Percentiles rank a stretch among this genome's conserved stretches.
Conservation (phyloP, 1,139 yeast genomes). For the Geotrichum aggregatum region DNA sequence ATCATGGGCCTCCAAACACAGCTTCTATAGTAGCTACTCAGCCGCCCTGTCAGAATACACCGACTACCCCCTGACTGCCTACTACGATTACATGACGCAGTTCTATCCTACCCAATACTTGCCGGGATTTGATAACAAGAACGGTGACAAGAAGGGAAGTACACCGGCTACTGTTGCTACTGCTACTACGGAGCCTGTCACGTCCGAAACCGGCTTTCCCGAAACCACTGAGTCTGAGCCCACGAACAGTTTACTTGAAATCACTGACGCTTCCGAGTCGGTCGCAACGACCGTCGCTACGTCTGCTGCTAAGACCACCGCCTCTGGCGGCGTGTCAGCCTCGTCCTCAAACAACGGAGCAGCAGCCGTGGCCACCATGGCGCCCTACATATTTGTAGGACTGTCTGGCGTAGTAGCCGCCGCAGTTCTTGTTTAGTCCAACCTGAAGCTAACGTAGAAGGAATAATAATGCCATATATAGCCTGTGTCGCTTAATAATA, state of each 20-base stretch:
- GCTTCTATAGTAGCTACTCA: too few relatives aligned
- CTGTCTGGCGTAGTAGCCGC: conserved; percentile 1
- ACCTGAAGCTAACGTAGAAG: too few relatives aligned
- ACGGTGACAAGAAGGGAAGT: too few relatives aligned
- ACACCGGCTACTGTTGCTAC: neutral
- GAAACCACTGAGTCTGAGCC: neutral
- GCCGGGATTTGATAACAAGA: too few relatives aligned
- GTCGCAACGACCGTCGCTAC: too few relatives aligned
- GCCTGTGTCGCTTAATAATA: too few relatives aligned
- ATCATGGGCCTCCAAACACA: conserved; percentile 5
- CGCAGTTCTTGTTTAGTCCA: neutral
- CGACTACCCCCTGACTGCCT: neutral
- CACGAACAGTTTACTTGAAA: neutral
- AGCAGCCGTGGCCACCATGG: neutral
- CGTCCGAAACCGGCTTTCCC: neutral
- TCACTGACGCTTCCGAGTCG: too few relatives aligned
- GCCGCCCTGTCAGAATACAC: neutral
- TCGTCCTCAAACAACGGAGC: neutral
- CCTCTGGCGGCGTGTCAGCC: too few relatives aligned
- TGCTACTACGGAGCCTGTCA: neutral
- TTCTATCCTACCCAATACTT: neutral
- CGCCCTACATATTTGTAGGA: neutral
- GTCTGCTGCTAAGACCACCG: too few relatives aligned
- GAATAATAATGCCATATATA: too few relatives aligned
- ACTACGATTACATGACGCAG: neutral